Evolutionary conservation across 495 filamentous ascomycete genomes (phyloP), one percentile per base, ranked within the genome.

Genomic region (Staphylotrichum longicolle): DNA sequence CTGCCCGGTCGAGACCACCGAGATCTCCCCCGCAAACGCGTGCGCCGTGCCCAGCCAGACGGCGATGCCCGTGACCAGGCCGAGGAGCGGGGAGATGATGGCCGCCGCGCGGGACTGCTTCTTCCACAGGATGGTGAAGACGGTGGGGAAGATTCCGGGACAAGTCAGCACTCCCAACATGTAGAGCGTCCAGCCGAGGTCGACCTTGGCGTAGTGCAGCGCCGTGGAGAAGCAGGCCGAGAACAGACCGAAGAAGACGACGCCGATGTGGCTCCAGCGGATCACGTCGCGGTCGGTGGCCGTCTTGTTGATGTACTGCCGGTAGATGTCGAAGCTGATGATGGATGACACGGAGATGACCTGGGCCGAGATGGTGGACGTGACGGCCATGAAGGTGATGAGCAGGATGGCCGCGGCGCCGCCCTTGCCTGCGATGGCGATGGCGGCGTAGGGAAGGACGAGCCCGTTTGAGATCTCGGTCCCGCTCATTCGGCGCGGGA

Each of bases 311-410:
- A 50, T 6, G 47, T 50, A 50, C 30, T 50, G 47, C 7, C 47
- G 47, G 47, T 50, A 50, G 47, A 50, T 50, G 47, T 50, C 47
- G 47, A 50, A 50, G 47, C 47, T 50, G 47, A 50, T 50, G 47
- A 50, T 50, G 47, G 47, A 50, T 7, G 47, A 50, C 8, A 50
- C 47, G 2, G 47, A 50, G 47, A 50, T 50, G 47, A 50, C 47
- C 47, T 50, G 47, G 27, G 47, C 47, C 8, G 47, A 50, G 27
- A 50, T 50, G 8, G 47, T 50, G 7, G 47, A 50, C 27, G 47
- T 50, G 27, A 50, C 47, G 27, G 47, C 47, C 47, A 50, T 50
- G 47, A 50, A 50, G 47, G 30, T 50, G 47, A 50, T 50, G 47
- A 50, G 47, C 47, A 50, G 30, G 30, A 50, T 12, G 6, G 47